These are phyloP conservation scores for Crotalaria pallida DNA, from an alignment of 306 rosid species.

Conservation along the genomic window DNA sequence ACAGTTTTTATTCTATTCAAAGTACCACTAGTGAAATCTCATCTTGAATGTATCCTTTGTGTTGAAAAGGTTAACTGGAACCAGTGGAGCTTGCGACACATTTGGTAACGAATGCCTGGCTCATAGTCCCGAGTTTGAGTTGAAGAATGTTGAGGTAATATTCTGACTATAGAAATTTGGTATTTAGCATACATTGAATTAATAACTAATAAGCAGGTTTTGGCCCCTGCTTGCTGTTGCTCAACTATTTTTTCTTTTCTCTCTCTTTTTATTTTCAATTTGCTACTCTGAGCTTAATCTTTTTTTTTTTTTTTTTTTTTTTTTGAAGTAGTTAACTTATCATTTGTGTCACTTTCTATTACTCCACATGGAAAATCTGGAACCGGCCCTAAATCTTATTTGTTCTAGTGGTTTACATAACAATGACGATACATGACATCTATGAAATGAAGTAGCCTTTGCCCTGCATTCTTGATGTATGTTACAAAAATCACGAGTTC, in stretches of 20 bases:
- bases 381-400: background rate
- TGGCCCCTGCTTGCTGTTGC: background rate
- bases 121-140: slow-evolving; percentile 77
- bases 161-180: background rate
- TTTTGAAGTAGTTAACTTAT: background rate
- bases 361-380: background rate
- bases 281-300: background rate
- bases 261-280: background rate
- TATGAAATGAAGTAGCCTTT: background rate
- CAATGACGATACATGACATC: background rate
- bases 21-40: background rate
- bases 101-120: slow-evolving; percentile 86
- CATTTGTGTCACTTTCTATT: background rate
- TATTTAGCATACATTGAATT: background rate
- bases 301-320: background rate
- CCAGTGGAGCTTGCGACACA: slow-evolving; percentile 86
- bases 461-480: background rate
- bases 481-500: background rate
- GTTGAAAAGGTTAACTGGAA: slow-evolving; percentile 70
- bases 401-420: background rate
- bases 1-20: slow-evolving; percentile 1
- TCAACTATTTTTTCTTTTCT: background rate
- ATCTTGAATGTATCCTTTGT: slow-evolving; percentile 24
- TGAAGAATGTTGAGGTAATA: slow-evolving; percentile 86
- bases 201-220: background rate